Conservation (phyloP, 495 filamentous ascomycete genomes). For the Symbiotaphrina buchneri region DNA sequence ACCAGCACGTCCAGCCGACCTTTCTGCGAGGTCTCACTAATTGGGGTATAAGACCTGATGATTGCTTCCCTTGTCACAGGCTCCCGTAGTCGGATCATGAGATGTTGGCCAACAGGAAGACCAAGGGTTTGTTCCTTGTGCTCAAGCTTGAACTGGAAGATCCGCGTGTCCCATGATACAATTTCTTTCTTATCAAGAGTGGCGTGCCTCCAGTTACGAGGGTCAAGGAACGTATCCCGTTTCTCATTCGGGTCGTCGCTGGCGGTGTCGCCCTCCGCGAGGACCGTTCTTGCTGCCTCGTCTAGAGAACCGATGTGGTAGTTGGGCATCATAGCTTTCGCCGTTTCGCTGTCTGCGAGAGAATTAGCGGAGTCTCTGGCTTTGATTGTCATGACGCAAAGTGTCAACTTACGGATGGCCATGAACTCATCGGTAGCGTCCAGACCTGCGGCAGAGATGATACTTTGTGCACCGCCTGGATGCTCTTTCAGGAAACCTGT, state of each 20-base stretch:
- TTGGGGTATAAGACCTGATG: constrained; percentile 76
- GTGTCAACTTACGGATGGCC: constrained; percentile 54
- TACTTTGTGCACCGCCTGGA: constrained; percentile 77
- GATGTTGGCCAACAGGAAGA: constrained; percentile 71
- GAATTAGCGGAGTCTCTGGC: constrained; percentile 4
- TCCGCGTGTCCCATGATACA: constrained; percentile 60
- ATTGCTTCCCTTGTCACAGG: constrained; percentile 43
- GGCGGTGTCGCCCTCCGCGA: constrained; percentile 18
- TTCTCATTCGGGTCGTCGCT: constrained; percentile 13
- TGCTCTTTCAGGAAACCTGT: constrained; percentile 66
- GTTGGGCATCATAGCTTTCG: constrained; percentile 73
- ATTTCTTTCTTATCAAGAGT: constrained; percentile 37
- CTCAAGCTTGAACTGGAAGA: constrained; percentile 68
- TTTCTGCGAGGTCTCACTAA: constrained; percentile 35
- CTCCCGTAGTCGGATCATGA: constrained; percentile 67
- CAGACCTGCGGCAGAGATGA: constrained; percentile 59
- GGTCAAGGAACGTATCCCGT: constrained; percentile 42
- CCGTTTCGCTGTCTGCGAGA: constrained; percentile 60
- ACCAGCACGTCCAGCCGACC: constrained; percentile 56
- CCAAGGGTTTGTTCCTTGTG: constrained; percentile 48
- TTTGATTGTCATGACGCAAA: constrained; percentile 1
- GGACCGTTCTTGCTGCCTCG: constrained; percentile 25
- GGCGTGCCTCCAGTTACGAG: constrained; percentile 47
- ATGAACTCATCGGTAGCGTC: constrained; percentile 90
- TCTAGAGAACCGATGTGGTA: constrained; percentile 75